Evolutionary conservation across 73 alveolate species (phyloP), one percentile per base, ranked within the genome.

Genomic region (Urostyla sp.): DNA sequence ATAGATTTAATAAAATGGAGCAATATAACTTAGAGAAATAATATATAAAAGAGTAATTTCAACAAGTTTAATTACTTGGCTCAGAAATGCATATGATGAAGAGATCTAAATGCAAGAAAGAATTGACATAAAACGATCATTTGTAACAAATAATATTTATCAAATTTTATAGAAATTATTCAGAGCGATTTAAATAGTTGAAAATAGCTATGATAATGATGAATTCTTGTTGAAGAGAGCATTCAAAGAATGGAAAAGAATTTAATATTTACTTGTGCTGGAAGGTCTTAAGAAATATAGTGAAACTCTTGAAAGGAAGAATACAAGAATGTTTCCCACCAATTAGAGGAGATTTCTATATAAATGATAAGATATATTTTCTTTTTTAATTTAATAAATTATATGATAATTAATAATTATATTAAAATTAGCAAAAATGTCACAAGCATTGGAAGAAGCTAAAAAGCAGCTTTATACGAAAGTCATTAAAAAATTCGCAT

Each of bases 381-480:
- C 20, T 40, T 16, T 10, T 11, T n/a, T n/a, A n/a, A n/a, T n/a
- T 44, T 43, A 36, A 26, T 10, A 18, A 60, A 60, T 34, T 28
- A 15, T 37, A 37, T 43, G 44, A 66, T 66, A 66, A 66, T 66
- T 43, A n/a, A 40, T 44, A 43, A 43, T 66, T 54, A 66, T 66
- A 66, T 37, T 21, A 27, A 40, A 43, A n/a, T 44, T 24, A 26
- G 4, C 7, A 48, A 27, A 1, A 69, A 69, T 69, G 83, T 67
- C 72, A 69, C 72, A 67, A 46, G 83, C 83, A 28, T 46, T 69
- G 83, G 83, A 69, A 48, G 83, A 69, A 49, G 83, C 83, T 31
- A 45, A 69, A 44, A 18, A 69, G 11, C 48, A 46, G 34, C 83
- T 69, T 34, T 69, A 69, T 49, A 69, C 44, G 69, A 69, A 69